Percentiles rank a stretch among this genome's conserved stretches.
Evolutionary conservation across 2,329 filamentous ascomycete genomes (phyloP).

Genomic region (Endocalyx cinctus): DNA sequence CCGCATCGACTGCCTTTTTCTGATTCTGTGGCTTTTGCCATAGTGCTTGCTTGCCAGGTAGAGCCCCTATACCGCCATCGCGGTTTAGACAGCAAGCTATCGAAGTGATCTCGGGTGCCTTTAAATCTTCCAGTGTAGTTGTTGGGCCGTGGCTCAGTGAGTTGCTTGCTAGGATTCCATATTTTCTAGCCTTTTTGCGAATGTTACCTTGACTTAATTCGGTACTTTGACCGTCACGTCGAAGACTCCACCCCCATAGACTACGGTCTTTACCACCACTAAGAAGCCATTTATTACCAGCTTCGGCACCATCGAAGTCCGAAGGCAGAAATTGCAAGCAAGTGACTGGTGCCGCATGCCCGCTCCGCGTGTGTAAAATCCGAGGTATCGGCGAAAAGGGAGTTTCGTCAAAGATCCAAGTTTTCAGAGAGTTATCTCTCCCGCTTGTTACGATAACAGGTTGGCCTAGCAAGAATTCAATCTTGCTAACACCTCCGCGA

Average conservation of each 20-base stretch:
- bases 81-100: slow-evolving; percentile 90
- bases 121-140: slow-evolving; percentile 68
- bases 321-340: slow-evolving; percentile 80
- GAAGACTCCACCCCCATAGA: slow-evolving; percentile 93
- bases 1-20: slow-evolving; percentile 60
- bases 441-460: slow-evolving; percentile 87
- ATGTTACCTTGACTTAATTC: slow-evolving; percentile 90
- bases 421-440: slow-evolving; percentile 87
- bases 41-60: slow-evolving; percentile 71
- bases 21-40: slow-evolving; percentile 75
- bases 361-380: slow-evolving; percentile 78
- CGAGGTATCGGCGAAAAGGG: slow-evolving; percentile 85
- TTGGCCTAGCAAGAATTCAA: slow-evolving; percentile 87
- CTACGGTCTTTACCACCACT: slow-evolving; percentile 87
- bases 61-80: slow-evolving; percentile 86
- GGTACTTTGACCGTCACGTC: slow-evolving; percentile 87
- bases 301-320: slow-evolving; percentile 83
- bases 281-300: slow-evolving; percentile 87
- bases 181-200: slow-evolving; percentile 83
- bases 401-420: slow-evolving; percentile 93
- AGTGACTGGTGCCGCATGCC: slow-evolving; percentile 82
- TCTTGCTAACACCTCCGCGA: slow-evolving; percentile 74
- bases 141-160: slow-evolving; percentile 56
- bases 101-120: slow-evolving; percentile 86
- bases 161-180: slow-evolving; percentile 61